Evolutionary conservation across 805 yeast genomes (phyloP).

Genomic region (Saccharomycopsis fermentans): DNA sequence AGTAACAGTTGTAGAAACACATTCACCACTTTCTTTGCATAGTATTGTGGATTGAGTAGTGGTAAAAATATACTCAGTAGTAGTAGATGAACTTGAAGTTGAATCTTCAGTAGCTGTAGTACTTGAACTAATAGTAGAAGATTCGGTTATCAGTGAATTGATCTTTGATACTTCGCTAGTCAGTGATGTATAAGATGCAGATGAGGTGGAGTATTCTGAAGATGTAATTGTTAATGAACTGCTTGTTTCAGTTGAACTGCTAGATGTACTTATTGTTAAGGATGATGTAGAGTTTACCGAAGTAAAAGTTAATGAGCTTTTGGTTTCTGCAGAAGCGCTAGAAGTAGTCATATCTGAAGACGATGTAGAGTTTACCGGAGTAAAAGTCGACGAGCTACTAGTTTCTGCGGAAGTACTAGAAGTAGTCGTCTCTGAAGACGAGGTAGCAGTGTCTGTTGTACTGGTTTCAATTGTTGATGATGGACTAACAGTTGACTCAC

Average conservation of each 20-base stretch:
- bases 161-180: background rate
- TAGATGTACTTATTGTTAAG: no score
- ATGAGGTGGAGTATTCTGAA: background rate
- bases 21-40: slow-evolving; percentile 22
- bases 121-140: background rate
- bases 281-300: background rate
- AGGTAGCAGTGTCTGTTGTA: background rate
- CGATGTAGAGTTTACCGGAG: no score
- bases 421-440: background rate
- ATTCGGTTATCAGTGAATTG: background rate
- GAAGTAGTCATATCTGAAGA: no score
- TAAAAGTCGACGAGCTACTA: background rate
- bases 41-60: slow-evolving; percentile 16
- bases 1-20: slow-evolving; percentile 19
- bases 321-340: no score
- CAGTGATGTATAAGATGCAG: no score
- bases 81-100: background rate
- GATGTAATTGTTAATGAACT: no score
- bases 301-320: no score
- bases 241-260: background rate
- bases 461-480: background rate
- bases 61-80: slow-evolving; percentile 19
- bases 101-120: background rate
- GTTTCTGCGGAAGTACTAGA: background rate
- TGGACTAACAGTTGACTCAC: background rate